phyloP scores from a whole-genome alignment of 805 yeast species.

The Saccharomycopsis capsularis region DNA sequence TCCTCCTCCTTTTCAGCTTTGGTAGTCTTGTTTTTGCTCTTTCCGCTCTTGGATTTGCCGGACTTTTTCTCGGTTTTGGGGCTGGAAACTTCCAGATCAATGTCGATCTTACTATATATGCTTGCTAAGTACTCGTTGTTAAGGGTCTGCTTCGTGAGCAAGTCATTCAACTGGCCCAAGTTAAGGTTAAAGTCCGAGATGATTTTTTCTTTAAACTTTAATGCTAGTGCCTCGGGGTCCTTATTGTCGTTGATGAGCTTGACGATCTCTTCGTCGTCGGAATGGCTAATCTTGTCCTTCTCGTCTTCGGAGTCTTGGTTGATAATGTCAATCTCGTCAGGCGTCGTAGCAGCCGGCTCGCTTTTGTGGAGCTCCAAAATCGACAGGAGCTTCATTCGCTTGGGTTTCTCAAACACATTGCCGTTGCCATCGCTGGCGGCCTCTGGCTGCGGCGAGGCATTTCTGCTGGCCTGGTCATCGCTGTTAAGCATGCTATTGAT shows the following conservation, averaged over 20 bases:
- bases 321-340: constrained; percentile 19
- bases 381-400: not conserved
- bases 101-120: not conserved
- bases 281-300: constrained; percentile 20
- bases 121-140: not conserved
- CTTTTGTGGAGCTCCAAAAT: not conserved
- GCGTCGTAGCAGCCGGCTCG: not conserved
- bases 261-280: constrained; percentile 14
- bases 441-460: too few species aligned
- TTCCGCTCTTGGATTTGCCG: not conserved
- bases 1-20: not conserved
- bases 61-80: not conserved
- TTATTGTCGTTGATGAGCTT: constrained; percentile 3
- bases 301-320: constrained; percentile 21
- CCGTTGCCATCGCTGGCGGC: too few species aligned
- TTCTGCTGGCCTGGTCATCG: not conserved
- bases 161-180: not conserved
- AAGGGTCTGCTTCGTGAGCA: not conserved
- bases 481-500: not conserved
- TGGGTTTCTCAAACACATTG: too few species aligned
- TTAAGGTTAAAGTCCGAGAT: not conserved
- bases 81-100: not conserved
- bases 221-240: not conserved
- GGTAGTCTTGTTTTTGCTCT: not conserved
- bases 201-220: constrained; percentile 3